These are phyloP conservation scores for Berkeleyomyces basicola DNA, from an alignment of 2,329 filamentous ascomycete species.

Conservation along the genomic window DNA sequence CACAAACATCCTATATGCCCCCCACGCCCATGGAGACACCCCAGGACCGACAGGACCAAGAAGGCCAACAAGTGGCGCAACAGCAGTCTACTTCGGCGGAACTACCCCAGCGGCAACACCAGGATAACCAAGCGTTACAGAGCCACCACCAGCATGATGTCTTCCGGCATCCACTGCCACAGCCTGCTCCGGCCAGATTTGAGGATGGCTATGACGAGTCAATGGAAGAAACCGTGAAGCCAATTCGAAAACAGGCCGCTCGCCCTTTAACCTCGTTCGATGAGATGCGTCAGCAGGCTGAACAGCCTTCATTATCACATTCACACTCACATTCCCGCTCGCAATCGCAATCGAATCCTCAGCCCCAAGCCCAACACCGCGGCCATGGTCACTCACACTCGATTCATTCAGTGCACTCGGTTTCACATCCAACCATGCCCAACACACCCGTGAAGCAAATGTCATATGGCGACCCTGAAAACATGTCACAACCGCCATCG, in stretches of 20 bases:
- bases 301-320: constrained; percentile 22
- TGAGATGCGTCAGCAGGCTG: constrained; percentile 39
- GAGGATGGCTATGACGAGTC: constrained; percentile 46
- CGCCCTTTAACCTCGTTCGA: constrained; percentile 38
- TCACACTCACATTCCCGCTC: background rate
- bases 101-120: constrained; percentile 15
- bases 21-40: constrained; percentile 53
- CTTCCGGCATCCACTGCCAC: constrained; percentile 19
- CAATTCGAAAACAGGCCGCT: constrained; percentile 27
- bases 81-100: constrained; percentile 23
- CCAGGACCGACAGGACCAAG: constrained; percentile 10
- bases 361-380: background rate
- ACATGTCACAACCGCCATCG: constrained; percentile 26
- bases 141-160: constrained; percentile 17
- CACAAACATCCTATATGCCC: constrained; percentile 39
- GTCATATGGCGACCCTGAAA: constrained; percentile 27
- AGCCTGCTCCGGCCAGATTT: constrained; percentile 33
- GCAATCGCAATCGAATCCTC: constrained; percentile 3
- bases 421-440: constrained; percentile 4
- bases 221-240: constrained; percentile 50
- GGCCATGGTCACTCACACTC: background rate
- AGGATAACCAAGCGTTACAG: constrained; percentile 19
- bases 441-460: constrained; percentile 22
- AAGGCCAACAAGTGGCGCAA: constrained; percentile 15
- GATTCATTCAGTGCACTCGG: background rate